phyloP scores from a whole-genome alignment of 768 basidiomycete species.

The Mycena albidolilacea region DNA sequence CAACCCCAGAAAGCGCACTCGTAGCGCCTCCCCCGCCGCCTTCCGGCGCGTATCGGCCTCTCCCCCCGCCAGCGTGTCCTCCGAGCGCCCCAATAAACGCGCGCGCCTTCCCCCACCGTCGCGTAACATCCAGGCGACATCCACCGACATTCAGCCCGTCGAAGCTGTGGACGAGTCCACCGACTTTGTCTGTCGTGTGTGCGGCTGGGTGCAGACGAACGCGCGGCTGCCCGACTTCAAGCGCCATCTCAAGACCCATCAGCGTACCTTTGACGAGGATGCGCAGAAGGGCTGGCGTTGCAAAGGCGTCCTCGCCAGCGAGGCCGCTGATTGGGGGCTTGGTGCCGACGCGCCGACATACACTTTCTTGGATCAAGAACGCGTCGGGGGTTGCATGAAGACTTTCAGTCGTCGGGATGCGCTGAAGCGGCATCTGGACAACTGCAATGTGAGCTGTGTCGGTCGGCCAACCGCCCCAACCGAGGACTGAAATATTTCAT shows the following conservation, averaged over 20 bases:
- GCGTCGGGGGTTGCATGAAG: slow-evolving; percentile 59
- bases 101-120: slow-evolving; percentile 54
- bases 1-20: slow-evolving; percentile 51
- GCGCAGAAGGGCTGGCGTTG: slow-evolving; percentile 54
- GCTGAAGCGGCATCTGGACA: slow-evolving; percentile 60
- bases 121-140: slow-evolving; percentile 62
- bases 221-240: slow-evolving; percentile 71
- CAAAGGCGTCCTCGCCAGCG: slow-evolving; percentile 54
- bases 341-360: slow-evolving; percentile 43
- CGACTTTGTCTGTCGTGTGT: slow-evolving; percentile 62
- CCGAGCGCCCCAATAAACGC: slow-evolving; percentile 42
- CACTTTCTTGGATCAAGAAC: slow-evolving; percentile 46
- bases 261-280: slow-evolving; percentile 60
- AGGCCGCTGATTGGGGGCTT: slow-evolving; percentile 37
- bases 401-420: slow-evolving; percentile 64
- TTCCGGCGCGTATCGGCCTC: slow-evolving; percentile 16
- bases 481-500: slow-evolving; percentile 32
- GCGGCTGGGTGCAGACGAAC: slow-evolving; percentile 64
- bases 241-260: slow-evolving; percentile 71
- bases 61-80: slow-evolving; percentile 20
- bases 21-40: slow-evolving; percentile 28
- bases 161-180: slow-evolving; percentile 39
- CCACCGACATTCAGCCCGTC: slow-evolving; percentile 44
- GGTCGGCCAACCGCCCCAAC: slow-evolving; percentile 41
- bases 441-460: slow-evolving; percentile 49